A percentile compares a stretch with the other conserved stretches of the same genome.
These are phyloP conservation scores for Chrysopogon serrulatus DNA, from an alignment of 176 grass and related monocot species.

Conservation along the genomic window DNA sequence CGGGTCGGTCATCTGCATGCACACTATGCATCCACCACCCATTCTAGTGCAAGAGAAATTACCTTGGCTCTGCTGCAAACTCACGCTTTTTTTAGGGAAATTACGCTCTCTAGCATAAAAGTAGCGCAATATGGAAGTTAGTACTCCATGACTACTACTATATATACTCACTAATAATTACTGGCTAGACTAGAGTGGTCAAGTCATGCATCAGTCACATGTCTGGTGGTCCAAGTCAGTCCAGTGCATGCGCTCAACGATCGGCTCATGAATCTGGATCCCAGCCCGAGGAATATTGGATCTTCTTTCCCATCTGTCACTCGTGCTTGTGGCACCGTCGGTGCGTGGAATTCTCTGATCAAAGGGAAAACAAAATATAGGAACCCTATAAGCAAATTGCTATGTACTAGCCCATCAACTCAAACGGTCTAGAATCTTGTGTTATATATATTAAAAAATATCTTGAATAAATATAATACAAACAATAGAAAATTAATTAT, in stretches of 20 bases:
- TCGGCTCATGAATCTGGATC: no score
- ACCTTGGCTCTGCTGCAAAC: not conserved
- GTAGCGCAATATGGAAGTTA: not conserved
- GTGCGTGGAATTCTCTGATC: not conserved
- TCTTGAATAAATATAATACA: no score
- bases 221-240: conserved; percentile 6
- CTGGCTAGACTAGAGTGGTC: not conserved
- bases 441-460: no score
- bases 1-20: conserved; percentile 11
- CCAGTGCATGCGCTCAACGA: not conserved
- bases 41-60: not conserved
- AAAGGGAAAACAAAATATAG: no score
- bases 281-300: not conserved
- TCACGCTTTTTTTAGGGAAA: not conserved
- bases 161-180: no score
- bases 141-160: no score
- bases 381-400: no score
- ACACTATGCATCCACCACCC: not conserved
- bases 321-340: not conserved
- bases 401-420: no score
- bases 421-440: no score
- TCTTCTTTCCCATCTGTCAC: not conserved
- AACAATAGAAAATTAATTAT: no score
- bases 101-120: not conserved
- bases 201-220: not conserved